Conservation (phyloP, 2,329 filamentous ascomycete species). For the Fusarium sp. region DNA sequence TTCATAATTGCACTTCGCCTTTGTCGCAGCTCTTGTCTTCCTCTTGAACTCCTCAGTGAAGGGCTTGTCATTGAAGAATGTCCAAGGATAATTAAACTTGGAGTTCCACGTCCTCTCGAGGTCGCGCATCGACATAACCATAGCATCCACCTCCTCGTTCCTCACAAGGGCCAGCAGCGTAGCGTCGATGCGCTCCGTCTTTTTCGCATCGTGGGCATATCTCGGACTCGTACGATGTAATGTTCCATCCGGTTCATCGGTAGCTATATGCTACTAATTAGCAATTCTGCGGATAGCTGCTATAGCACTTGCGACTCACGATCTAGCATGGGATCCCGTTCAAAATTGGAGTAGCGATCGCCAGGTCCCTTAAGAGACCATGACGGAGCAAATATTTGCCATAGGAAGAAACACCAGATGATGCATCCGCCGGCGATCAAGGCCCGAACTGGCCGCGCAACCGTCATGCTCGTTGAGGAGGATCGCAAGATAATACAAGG, state of each 20-base stretch:
- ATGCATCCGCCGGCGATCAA: constrained; percentile 78
- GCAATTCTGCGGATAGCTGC: constrained; percentile 7
- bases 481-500: constrained; percentile 14
- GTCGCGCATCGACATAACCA: constrained; percentile 90
- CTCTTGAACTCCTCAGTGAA: constrained; percentile 95
- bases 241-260: constrained; percentile 83
- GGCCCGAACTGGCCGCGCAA: constrained; percentile 86
- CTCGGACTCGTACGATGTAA: constrained; percentile 80
- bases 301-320: constrained; percentile 67
- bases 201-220: constrained; percentile 80
- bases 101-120: constrained; percentile 95
- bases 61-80: constrained; percentile 96
- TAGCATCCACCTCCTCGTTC: constrained; percentile 87
- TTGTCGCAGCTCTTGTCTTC: constrained; percentile 83
- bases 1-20: constrained; percentile 89
- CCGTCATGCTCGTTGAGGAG: constrained; percentile 71
- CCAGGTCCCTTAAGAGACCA: constrained; percentile 59
- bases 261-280: constrained; percentile 67
- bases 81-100: constrained; percentile 99
- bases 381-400: constrained; percentile 76
- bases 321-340: constrained; percentile 87
- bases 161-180: constrained; percentile 92
- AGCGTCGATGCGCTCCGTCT: constrained; percentile 89
- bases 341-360: constrained; percentile 68
- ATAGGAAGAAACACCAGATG: constrained; percentile 83